These are phyloP conservation scores for Aureobasidium sp. DNA, from an alignment of 2,329 filamentous ascomycete genomes.

Conservation along the genomic window DNA sequence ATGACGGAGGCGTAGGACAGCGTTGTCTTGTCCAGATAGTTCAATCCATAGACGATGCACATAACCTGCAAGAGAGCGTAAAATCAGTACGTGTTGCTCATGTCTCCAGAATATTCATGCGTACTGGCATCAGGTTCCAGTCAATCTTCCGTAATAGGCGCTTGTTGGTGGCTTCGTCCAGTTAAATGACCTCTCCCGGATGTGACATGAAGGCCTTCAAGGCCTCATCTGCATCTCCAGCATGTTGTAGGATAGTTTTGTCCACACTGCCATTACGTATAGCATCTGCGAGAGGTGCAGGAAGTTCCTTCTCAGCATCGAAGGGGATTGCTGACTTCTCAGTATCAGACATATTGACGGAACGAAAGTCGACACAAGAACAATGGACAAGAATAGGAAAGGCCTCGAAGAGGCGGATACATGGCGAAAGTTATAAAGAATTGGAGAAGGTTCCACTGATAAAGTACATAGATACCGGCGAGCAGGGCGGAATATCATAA, in stretches of 20 bases:
- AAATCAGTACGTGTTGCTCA: conserved; percentile 25
- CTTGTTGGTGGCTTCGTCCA: conserved; percentile 50
- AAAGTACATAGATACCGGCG: neutral
- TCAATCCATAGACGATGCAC: conserved; percentile 49
- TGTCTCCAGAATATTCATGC: neutral
- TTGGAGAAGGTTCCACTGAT: neutral
- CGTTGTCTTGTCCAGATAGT: conserved; percentile 53
- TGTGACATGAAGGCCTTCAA: conserved; percentile 45
- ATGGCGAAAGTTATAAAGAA: neutral
- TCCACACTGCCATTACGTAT: conserved; percentile 22
- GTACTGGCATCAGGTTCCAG: conserved; percentile 49
- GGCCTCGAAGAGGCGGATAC: neutral
- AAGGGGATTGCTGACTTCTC: neutral
- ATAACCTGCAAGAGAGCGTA: conserved; percentile 23
- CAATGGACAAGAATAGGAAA: neutral
- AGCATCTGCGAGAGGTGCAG: conserved; percentile 19
- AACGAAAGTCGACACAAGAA: neutral
- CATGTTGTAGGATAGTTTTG: conserved; percentile 39
- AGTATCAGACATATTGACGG: neutral
- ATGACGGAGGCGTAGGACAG: conserved; percentile 45
- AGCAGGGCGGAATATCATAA: neutral
- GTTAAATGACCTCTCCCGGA: conserved; percentile 42
- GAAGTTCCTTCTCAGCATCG: conserved; percentile 20
- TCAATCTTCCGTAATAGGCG: conserved; percentile 55
- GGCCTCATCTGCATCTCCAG: conserved; percentile 52